These are phyloP conservation scores for Erigeron philadelphicus DNA, from an alignment of 140 eudicot genomes.

Conservation along the genomic window DNA sequence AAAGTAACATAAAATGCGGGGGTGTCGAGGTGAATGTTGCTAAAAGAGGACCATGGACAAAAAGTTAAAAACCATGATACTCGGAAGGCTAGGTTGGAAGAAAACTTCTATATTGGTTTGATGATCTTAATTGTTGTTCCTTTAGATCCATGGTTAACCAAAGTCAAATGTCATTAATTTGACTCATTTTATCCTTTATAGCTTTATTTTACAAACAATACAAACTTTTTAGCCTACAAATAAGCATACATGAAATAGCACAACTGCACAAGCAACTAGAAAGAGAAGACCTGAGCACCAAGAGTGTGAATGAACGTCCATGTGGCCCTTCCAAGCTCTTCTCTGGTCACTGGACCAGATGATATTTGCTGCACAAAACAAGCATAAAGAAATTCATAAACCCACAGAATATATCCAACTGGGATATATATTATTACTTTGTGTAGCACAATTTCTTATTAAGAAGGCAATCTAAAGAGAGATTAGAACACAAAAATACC, in stretches of 20 bases:
- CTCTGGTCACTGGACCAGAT: conserved; percentile 69
- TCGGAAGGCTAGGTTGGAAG: not conserved
- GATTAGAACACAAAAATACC: not conserved
- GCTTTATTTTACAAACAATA: not conserved
- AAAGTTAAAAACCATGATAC: not conserved
- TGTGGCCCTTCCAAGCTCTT: conserved; percentile 96
- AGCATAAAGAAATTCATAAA: conserved; percentile 6
- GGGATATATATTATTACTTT: not conserved
- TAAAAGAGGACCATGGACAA: not conserved
- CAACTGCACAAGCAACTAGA: not conserved
- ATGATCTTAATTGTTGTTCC: not conserved
- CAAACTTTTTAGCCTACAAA: not conserved
- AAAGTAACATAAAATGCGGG: not conserved
- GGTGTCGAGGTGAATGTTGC: not conserved
- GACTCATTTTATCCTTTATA: not conserved
- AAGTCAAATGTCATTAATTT: conserved; percentile 8
- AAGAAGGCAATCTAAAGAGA: not conserved
- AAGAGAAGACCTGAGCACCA: conserved; percentile 77
- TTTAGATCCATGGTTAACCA: not conserved
- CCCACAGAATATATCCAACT: not conserved
- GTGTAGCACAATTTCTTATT: not conserved
- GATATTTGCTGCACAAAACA: conserved; percentile 40
- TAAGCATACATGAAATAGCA: not conserved
- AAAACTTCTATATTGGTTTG: not conserved
- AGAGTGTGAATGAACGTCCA: conserved; percentile 99